Evolutionary conservation across 2,329 filamentous ascomycete genomes (phyloP).

Genomic region (Blastomyces gilchristii): DNA sequence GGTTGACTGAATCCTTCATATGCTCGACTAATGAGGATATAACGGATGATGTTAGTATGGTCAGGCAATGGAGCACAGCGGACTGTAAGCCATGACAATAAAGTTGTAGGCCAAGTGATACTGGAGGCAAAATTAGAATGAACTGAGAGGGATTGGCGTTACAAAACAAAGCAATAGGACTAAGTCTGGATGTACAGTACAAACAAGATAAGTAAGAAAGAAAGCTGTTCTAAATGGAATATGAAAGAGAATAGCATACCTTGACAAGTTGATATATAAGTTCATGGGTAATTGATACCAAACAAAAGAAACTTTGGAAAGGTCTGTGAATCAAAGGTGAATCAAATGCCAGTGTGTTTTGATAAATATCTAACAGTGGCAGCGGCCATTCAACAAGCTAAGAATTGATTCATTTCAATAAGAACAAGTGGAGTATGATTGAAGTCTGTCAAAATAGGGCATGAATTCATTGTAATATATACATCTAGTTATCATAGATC

Average conservation of each 20-base stretch:
- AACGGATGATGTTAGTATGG: not conserved
- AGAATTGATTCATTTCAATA: not conserved
- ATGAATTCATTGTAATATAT: not conserved
- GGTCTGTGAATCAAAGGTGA: not conserved
- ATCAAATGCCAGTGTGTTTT: not conserved
- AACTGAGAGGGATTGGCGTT: not conserved
- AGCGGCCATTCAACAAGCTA: not conserved
- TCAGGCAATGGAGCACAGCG: not conserved
- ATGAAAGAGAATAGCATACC: not conserved
- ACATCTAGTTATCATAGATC: not conserved
- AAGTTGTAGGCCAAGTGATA: not conserved
- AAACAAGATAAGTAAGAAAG: not conserved
- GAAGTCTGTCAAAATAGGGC: not conserved
- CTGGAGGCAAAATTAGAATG: not conserved
- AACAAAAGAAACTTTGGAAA: not conserved
- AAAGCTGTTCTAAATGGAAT: not conserved
- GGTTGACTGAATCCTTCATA: not conserved
- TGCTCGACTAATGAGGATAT: not conserved
- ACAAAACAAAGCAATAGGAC: not conserved
- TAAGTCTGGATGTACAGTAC: not conserved
- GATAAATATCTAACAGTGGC: not conserved
- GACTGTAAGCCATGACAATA: not conserved
- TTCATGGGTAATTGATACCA: not conserved
- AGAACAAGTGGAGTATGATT: not conserved
- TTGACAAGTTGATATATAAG: not conserved